A percentile compares a stretch with the other conserved stretches of the same genome.
Conservation (phyloP, 768 basidiomycete genomes). For the Leucosporidium scottii region DNA sequence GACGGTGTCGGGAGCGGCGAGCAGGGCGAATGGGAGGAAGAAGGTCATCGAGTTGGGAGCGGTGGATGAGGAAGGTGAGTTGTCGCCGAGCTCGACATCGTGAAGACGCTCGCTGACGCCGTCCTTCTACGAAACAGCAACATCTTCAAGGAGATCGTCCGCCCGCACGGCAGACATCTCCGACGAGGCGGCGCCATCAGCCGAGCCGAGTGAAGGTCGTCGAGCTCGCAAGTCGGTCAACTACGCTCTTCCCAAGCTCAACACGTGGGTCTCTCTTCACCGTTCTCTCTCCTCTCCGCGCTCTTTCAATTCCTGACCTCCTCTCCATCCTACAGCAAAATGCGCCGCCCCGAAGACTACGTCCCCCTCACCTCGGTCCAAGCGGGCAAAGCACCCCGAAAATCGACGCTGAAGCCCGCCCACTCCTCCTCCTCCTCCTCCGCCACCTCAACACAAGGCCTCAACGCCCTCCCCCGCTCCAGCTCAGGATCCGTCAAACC, state of each 20-base stretch:
- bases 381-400: slow-evolving; percentile 14
- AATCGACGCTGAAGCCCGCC: slow-evolving; percentile 12
- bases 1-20: neutral
- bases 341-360: slow-evolving; percentile 34
- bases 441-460: too few species aligned
- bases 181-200: too few species aligned
- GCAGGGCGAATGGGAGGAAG: neutral
- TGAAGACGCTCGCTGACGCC: too few species aligned
- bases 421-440: neutral
- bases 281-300: neutral
- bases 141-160: too few species aligned
- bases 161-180: too few species aligned
- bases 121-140: too few species aligned
- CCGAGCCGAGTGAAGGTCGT: slow-evolving; percentile 12
- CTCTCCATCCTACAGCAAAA: slow-evolving; percentile 26
- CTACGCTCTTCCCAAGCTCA: slow-evolving; percentile 36
- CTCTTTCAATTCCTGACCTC: neutral
- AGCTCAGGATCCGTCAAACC: neutral
- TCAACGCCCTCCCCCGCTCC: too few species aligned
- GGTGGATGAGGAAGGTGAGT: neutral
- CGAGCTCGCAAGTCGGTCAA: slow-evolving; percentile 35
- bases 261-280: slow-evolving; percentile 23
- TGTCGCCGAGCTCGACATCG: too few species aligned
- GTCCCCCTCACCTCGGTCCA: slow-evolving; percentile 21
- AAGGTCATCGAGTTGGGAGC: neutral